Conservation (phyloP, 83 land plant genomes). For the Thuja plicata region DNA sequence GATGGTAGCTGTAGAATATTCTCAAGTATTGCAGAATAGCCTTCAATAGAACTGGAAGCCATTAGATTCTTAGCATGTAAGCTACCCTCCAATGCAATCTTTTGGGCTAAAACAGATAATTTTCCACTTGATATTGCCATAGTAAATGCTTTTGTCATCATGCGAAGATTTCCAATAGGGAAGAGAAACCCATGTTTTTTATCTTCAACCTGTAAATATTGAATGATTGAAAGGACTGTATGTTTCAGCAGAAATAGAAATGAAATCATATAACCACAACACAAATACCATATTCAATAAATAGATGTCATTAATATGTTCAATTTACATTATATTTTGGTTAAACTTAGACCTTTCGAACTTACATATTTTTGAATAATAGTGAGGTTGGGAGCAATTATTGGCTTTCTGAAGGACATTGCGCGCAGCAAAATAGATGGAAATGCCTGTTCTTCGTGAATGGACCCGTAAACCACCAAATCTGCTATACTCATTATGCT, state of each 20-base stretch:
- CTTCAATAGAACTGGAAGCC: slow-evolving; percentile 58
- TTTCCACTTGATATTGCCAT: slow-evolving; percentile 40
- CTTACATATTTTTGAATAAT: slow-evolving; percentile 77
- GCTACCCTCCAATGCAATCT: slow-evolving; percentile 56
- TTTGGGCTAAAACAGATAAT: slow-evolving; percentile 35
- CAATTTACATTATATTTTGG: not conserved
- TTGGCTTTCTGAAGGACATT: slow-evolving; percentile 70
- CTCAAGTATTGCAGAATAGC: slow-evolving; percentile 68
- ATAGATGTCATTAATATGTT: not conserved
- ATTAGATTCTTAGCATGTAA: slow-evolving; percentile 48
- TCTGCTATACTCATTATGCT: slow-evolving; percentile 57
- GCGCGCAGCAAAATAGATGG: slow-evolving; percentile 73
- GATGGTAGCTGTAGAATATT: slow-evolving; percentile 73
- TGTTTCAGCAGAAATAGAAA: not conserved
- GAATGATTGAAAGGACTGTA: not conserved
- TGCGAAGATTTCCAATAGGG: slow-evolving; percentile 54
- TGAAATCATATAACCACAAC: not conserved
- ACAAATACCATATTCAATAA: not conserved
- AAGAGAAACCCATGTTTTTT: slow-evolving; percentile 73
- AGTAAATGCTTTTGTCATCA: slow-evolving; percentile 42
- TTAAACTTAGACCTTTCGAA: not conserved
- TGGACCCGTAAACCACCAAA: slow-evolving; percentile 78
- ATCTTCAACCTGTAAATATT: slow-evolving; percentile 58
- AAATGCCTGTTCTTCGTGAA: slow-evolving; percentile 82
- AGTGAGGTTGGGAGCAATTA: slow-evolving; percentile 78